Evolutionary conservation across 2,329 filamentous ascomycete genomes (phyloP), one percentile per base, ranked within the genome.

Genomic region (Aureobasidium pullulans): DNA sequence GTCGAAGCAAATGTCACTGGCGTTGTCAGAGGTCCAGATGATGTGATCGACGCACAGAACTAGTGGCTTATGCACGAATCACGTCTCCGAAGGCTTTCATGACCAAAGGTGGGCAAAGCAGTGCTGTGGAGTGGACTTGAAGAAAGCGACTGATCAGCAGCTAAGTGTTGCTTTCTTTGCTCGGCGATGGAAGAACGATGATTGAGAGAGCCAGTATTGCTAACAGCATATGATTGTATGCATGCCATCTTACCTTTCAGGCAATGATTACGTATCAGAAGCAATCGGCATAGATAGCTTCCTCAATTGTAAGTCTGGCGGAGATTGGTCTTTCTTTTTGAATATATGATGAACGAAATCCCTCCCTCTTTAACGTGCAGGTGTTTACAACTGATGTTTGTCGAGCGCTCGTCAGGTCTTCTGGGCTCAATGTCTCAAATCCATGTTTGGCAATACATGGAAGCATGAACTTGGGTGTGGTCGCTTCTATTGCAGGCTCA

Each of bases 1-100:
- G 59, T 60, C 60, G 65, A 66, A 57, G 61, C 64, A 59, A 57
- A 60, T 61, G 66, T 65, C 36, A 63, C 65, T 31, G 64, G 63
- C 32, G 19, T 58, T 34, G 63, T 59, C 16, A 47, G 36, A 4
- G 62, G 60, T 19, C 42, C 49, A 23, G 60, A 62, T 40, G 63
- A 62, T 43, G 62, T 61, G 29, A 40, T 57, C 23, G 62, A 63
- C 34, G 47, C 44, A 48, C 54, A 58, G n/a, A 29, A 29, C n/a
- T 57, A 54, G 50, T 28, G n/a, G 8, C 32, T 19, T 6, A 43
- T 52, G 48, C 48, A 31, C 36, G 15, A 39, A 16, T 31, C 19
- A 29, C 28, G 37, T 54, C 28, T 42, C 7, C 37, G n/a, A 42
- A 46, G n/a, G n/a, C 31, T 16, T 56, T 37, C 19, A 11, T 32